Evolutionary conservation across 768 basidiomycete genomes (phyloP).

Genomic region (Glaciozyma martinii): DNA sequence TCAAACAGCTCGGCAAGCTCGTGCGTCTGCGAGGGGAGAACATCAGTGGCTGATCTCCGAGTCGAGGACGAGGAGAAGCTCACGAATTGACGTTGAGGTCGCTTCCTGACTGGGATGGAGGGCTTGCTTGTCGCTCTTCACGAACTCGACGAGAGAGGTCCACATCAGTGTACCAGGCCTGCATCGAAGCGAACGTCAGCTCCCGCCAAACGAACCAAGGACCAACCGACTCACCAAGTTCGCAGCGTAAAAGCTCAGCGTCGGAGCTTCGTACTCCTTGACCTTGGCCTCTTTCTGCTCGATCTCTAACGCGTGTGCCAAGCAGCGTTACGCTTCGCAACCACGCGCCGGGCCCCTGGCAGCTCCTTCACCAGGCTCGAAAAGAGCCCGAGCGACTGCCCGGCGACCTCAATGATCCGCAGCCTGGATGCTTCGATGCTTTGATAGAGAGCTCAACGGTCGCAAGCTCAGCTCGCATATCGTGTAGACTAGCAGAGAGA

Average conservation of each 20-base stretch:
- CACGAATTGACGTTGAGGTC: slow-evolving; percentile 72
- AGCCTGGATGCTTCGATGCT: too few species aligned
- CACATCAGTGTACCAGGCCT: slow-evolving; percentile 69
- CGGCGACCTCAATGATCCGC: too few species aligned
- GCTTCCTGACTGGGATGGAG: slow-evolving; percentile 78
- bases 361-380: too few species aligned
- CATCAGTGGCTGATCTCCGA: not conserved
- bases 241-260: slow-evolving; percentile 21
- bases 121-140: slow-evolving; percentile 55
- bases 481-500: too few species aligned
- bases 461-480: too few species aligned
- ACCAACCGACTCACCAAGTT: slow-evolving; percentile 46
- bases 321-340: slow-evolving; percentile 76
- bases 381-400: too few species aligned
- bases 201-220: slow-evolving; percentile 54
- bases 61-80: slow-evolving; percentile 32
- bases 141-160: slow-evolving; percentile 62
- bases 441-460: too few species aligned
- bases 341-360: too few species aligned
- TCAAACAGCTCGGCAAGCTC: slow-evolving; percentile 71
- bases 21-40: slow-evolving; percentile 9
- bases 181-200: slow-evolving; percentile 55
- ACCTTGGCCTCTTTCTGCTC: slow-evolving; percentile 44
- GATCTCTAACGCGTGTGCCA: slow-evolving; percentile 90
- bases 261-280: slow-evolving; percentile 31